Evolutionary conservation across 441 rosid genomes (phyloP).

Genomic region (Theobroma grandiflorum): DNA sequence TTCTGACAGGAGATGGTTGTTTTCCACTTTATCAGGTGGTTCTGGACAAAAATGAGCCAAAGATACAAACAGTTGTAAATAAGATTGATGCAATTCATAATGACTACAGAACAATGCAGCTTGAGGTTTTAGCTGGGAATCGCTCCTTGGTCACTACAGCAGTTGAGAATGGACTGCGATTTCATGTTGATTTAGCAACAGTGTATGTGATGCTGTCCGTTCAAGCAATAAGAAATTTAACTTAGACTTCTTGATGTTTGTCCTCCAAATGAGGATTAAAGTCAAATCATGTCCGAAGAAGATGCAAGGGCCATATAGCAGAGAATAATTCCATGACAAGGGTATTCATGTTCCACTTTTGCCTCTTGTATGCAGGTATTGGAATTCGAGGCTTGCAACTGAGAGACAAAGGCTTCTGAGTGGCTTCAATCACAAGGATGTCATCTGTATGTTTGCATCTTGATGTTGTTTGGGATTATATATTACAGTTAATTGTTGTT

Average conservation of each 20-base stretch:
- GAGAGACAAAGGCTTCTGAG: conserved; percentile 86
- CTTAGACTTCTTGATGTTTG: conserved; percentile 11
- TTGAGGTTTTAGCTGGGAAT: conserved; percentile 95
- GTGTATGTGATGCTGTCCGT: conserved; percentile 61
- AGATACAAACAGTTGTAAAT: conserved; percentile 90
- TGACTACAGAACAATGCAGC: conserved; percentile 95
- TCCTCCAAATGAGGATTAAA: background rate
- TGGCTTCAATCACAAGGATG: conserved; percentile 68
- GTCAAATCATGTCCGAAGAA: background rate
- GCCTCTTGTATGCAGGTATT: conserved; percentile 60
- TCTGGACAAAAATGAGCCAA: conserved; percentile 87
- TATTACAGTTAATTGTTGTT: background rate
- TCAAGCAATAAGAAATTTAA: conserved; percentile 22
- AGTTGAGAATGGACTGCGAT: conserved; percentile 88
- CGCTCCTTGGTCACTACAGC: conserved; percentile 84
- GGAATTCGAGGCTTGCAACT: conserved; percentile 93
- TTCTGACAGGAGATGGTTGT: conserved; percentile 19
- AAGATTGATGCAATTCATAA: conserved; percentile 82
- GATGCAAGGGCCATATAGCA: conserved; percentile 5
- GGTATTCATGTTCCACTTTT: conserved; percentile 22
- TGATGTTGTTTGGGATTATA: conserved; percentile 6
- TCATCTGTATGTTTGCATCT: conserved; percentile 70
- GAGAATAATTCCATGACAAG: background rate
- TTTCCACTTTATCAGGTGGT: conserved; percentile 63
- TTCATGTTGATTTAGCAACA: conserved; percentile 83